Base-by-base conservation (phyloP, 2,329 filamentous ascomycete species). In the Pseudogymnoascus sp. region DNA sequence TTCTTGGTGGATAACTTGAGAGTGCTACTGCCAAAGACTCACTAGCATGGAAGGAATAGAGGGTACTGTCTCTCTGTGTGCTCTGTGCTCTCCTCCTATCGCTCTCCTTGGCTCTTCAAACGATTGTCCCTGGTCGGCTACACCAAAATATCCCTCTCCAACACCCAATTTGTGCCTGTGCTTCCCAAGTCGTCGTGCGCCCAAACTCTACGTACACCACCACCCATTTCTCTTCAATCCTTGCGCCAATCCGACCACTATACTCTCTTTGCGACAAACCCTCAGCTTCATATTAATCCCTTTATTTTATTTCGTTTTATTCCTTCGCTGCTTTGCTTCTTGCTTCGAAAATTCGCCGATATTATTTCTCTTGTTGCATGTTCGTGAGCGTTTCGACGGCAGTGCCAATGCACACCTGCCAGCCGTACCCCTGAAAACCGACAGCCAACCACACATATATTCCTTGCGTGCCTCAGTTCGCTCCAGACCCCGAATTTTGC, bases 351-450 rank as follows among this genome's bases (percentile, higher is more conserved):
- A 6, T 20, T 12, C n/a, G 47, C 25, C 18, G 30, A 20, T 47
- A 30, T 53, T 53, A 53, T 35, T 39, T 50, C 14, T 50, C 18
- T 18, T 33, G 47, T 53, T 53, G 47, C 47, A 53, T 53, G 47
- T 53, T 20, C 28, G 28, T 53, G 47, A 53, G 47, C 47, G 47
- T 28, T 53, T 53, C 28, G 9, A 53, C 57, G 57, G 57, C 33
- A 15, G 33, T 58, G 57, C 57, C 57, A 58, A 58, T 58, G 57
- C 37, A 58, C 35, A 28, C 37, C 57, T 6, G 38, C 38, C 36
- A 43, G 50, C n/a, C 41, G 25, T 65, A 33, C 20, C 60, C 57
- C 8, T 47, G 38, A 59, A 35, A 39, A 30, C 62, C 61, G 15
- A 22, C 15, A 60, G 50, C 36, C 57, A 58, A 62, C 0, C 62